Evolutionary conservation across 2,329 filamentous ascomycete species (phyloP), one percentile per base, ranked within the genome.

Genomic region (Aureobasidium sp.): DNA sequence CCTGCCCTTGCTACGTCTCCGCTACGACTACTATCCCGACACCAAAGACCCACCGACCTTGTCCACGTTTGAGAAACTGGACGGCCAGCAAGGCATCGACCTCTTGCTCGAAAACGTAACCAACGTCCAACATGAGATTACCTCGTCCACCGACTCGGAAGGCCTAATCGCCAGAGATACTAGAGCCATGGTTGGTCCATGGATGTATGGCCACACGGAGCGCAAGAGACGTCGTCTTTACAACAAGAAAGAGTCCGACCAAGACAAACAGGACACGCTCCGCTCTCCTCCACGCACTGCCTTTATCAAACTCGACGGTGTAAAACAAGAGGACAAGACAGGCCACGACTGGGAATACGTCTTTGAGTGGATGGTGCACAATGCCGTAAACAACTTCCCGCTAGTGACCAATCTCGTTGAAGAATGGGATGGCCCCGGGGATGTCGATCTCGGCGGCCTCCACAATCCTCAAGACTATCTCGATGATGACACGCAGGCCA

Each of bases 381-480:
- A 84, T 62, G 84, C 87, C 0, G 75, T 77, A 4, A 77, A 76
- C 21, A 81, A 84, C 17, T 87, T 89, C 79, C 75, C 72, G 27
- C 75, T 84, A n/a, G 81, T 83, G n/a, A 77, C 85, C 33, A 78
- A 79, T 51, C 84, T 81, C 8, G 75, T 91, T 35, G 81, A 85
- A 62, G 81, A 88, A 64, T 93, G 88, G 88, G 83, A 86, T 66
- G 89, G 88, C 0, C 87, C 88, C 0, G 76, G 77, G 7, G 88
- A 92, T 67, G 79, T 87, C 49, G 86, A 91, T 65, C 70, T 90
- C 4, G 86, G 85, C 3, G 82, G 81, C 13, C 82, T 80, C 65
- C 79, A 80, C 42, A 73, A 75, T 29, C 71, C 71, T 8, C 76
- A 76, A 2, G 71, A 78, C 50, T 83, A 83, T 74, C 70, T 90